Conservation (phyloP, 805 yeast genomes). For the Wickerhamia fluorescens region DNA sequence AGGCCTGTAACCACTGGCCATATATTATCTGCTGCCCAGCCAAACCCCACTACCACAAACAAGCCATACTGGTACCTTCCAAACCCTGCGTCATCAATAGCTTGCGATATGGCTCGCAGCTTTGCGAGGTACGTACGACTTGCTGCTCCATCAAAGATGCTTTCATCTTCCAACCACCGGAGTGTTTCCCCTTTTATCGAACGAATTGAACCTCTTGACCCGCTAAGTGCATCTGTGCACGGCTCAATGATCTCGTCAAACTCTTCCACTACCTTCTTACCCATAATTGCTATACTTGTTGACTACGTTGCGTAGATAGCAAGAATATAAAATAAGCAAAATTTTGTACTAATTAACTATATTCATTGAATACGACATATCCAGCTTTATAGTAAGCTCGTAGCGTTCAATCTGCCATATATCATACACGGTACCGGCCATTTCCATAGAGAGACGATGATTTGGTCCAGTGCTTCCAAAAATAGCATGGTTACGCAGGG, state of each 20-base stretch:
- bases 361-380: no score
- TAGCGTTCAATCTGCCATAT: slow-evolving; percentile 32
- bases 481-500: slow-evolving; percentile 18
- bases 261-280: no score
- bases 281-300: no score
- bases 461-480: slow-evolving; percentile 27
- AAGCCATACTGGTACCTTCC: slow-evolving; percentile 19
- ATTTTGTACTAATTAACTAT: no score
- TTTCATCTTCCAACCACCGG: no score
- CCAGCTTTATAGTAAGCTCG: no score
- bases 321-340: no score
- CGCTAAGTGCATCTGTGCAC: no score
- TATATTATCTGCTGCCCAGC: slow-evolving; percentile 33
- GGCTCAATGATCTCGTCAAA: no score
- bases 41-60: slow-evolving; percentile 20
- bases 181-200: no score
- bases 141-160: not conserved
- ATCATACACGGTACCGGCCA: slow-evolving; percentile 25
- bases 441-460: slow-evolving; percentile 24
- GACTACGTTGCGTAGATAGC: no score
- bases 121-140: slow-evolving; percentile 9
- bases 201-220: no score
- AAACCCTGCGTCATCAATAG: slow-evolving; percentile 32
- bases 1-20: slow-evolving; percentile 33
- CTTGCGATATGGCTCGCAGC: slow-evolving; percentile 29